These are phyloP conservation scores for Abortiporus biennis DNA, from an alignment of 1,284 basidiomycete species.

Conservation along the genomic window DNA sequence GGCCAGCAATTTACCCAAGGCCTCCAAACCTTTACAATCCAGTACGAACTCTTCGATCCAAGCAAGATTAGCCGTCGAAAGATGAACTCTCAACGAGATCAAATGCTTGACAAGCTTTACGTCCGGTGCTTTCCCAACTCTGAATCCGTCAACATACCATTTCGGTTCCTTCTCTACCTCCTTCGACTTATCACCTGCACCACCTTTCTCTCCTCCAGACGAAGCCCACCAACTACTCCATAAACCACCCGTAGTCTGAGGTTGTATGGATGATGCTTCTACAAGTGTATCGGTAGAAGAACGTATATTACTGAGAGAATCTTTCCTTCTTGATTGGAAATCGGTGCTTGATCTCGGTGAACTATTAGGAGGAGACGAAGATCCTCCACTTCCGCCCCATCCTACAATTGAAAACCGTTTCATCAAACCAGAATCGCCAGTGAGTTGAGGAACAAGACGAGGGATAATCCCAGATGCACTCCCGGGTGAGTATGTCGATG, in stretches of 20 bases:
- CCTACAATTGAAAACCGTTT: constrained; percentile 69
- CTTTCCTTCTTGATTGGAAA: constrained; percentile 22
- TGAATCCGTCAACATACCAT: constrained; percentile 58
- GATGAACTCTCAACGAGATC: constrained; percentile 78
- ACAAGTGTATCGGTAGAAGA: constrained; percentile 10
- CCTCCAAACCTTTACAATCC: constrained; percentile 61
- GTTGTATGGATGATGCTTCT: constrained; percentile 37
- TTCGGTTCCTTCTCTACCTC: constrained; percentile 43
- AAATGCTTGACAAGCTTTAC: constrained; percentile 71
- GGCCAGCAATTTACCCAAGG: constrained; percentile 51
- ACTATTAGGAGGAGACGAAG: constrained; percentile 28
- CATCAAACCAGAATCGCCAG: constrained; percentile 61
- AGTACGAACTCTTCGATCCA: constrained; percentile 79
- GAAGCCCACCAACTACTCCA: constrained; percentile 72
- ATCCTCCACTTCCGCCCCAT: constrained; percentile 43
- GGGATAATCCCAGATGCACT: constrained; percentile 49
- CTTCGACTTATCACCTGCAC: constrained; percentile 23
- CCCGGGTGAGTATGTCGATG: constrained; percentile 55
- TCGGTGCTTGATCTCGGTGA: constrained; percentile 33
- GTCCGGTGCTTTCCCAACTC: constrained; percentile 44
- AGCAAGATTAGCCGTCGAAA: constrained; percentile 74
- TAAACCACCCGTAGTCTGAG: constrained; percentile 67
- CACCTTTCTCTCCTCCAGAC: constrained; percentile 47
- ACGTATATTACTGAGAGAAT: constrained; percentile 15
- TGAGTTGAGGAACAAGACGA: constrained; percentile 60